phyloP scores from a whole-genome alignment of 306 rosid species.

The Trifolium pratense region DNA sequence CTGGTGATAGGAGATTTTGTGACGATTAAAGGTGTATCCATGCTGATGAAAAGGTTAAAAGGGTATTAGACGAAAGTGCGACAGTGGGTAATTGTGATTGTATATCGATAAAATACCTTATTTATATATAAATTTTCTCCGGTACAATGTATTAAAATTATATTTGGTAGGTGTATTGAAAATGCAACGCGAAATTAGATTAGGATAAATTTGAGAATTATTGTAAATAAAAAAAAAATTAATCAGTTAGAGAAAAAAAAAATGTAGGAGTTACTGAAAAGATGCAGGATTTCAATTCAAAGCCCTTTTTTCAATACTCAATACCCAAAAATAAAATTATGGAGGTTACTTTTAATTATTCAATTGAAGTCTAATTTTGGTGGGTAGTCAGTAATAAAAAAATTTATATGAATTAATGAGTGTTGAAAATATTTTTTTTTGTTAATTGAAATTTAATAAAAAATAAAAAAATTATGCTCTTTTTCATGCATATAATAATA shows the following conservation, averaged over 20 bases:
- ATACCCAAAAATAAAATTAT: not conserved
- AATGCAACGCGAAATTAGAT: not conserved
- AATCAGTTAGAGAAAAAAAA: not conserved
- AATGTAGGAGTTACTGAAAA: not conserved
- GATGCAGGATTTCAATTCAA: not conserved
- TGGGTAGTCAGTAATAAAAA: not conserved
- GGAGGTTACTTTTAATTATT: not conserved
- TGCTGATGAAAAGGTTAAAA: not conserved
- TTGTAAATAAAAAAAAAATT: not conserved
- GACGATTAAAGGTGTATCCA: not conserved
- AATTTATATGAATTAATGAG: not conserved
- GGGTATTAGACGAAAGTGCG: too few relatives aligned
- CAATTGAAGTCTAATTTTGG: not conserved
- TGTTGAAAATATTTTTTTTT: not conserved
- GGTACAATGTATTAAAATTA: not conserved
- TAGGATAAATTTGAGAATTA: not conserved
- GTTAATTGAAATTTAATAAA: too few relatives aligned
- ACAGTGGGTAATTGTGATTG: not conserved
- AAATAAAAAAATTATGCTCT: too few relatives aligned
- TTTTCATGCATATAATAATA: too few relatives aligned
- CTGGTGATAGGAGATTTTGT: conserved; percentile 22
- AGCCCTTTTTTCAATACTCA: not conserved
- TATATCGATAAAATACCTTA: not conserved
- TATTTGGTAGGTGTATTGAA: not conserved
- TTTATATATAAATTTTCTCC: not conserved